A percentile compares a stretch with the other conserved stretches of the same genome.
These are phyloP conservation scores for Aspergillus phoenicis DNA, from an alignment of 2,329 filamentous ascomycete genomes.

Conservation along the genomic window DNA sequence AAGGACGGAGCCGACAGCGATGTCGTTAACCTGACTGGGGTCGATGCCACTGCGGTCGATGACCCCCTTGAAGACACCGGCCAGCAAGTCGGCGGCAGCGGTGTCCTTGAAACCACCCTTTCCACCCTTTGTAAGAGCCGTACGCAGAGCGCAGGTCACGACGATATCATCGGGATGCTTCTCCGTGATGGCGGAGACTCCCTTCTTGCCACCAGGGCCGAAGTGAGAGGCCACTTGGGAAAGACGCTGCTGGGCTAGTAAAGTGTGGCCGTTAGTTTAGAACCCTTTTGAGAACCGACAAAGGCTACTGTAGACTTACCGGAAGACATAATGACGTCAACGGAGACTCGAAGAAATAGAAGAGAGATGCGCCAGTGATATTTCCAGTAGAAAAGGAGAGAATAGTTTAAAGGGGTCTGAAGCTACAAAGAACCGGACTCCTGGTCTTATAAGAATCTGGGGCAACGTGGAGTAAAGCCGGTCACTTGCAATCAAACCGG, in stretches of 20 bases:
- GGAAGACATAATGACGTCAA: slow-evolving; percentile 45
- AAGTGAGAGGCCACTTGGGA: slow-evolving; percentile 62
- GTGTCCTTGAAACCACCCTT: slow-evolving; percentile 97
- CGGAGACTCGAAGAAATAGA: not conserved
- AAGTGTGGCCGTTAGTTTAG: slow-evolving; percentile 9
- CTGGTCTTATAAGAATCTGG: slow-evolving; percentile 21
- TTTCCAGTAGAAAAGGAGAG: slow-evolving; percentile 8
- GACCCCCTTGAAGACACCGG: slow-evolving; percentile 78
- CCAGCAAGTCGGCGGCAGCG: slow-evolving; percentile 78
- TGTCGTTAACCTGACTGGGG: slow-evolving; percentile 84
- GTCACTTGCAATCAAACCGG: slow-evolving; percentile 9
- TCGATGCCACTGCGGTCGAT: slow-evolving; percentile 86
- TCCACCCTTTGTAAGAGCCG: slow-evolving; percentile 87
- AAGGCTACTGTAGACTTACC: slow-evolving; percentile 32
- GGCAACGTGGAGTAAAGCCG: slow-evolving; percentile 9
- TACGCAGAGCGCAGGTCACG: slow-evolving; percentile 88
- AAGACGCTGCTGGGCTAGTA: slow-evolving; percentile 59
- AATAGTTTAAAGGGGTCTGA: slow-evolving; percentile 4
- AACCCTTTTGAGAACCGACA: slow-evolving; percentile 9
- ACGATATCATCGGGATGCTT: slow-evolving; percentile 72
- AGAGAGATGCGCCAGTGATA: slow-evolving; percentile 1
- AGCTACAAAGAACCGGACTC: not conserved
- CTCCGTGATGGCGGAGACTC: slow-evolving; percentile 39
- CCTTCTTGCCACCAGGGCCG: slow-evolving; percentile 41
- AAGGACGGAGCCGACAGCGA: slow-evolving; percentile 88